Conservation (phyloP, 257 asterid genomes). For the Solanum chiquidenum region DNA sequence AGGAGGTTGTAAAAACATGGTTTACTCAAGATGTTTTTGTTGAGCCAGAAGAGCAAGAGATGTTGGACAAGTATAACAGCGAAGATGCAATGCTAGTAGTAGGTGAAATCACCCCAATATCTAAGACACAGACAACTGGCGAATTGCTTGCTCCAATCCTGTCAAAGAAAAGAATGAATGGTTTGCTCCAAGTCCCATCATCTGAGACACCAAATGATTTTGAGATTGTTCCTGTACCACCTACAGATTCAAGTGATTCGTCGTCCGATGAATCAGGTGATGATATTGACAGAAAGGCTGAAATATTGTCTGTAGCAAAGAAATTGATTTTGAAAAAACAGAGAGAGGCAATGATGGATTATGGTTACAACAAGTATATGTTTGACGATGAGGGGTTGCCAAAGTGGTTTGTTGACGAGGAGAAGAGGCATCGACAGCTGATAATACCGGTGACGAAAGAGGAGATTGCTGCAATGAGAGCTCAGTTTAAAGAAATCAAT, state of each 20-base stretch:
- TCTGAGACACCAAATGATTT: constrained; percentile 32
- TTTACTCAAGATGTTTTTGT: too few relatives aligned
- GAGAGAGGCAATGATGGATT: constrained; percentile 71
- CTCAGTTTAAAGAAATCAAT: constrained; percentile 65
- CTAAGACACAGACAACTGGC: constrained; percentile 9
- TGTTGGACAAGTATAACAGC: neutral
- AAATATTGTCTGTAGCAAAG: constrained; percentile 64
- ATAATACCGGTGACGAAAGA: constrained; percentile 69
- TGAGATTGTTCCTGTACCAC: constrained; percentile 78
- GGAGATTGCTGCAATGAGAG: constrained; percentile 65
- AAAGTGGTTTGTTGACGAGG: constrained; percentile 74
- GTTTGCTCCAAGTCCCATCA: neutral
- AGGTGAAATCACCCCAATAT: neutral
- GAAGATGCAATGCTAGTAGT: constrained; percentile 61
- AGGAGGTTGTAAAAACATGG: too few relatives aligned
- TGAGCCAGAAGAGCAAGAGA: too few relatives aligned
- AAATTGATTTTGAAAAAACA: constrained; percentile 66
- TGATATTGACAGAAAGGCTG: constrained; percentile 44
- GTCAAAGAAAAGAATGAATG: neutral
- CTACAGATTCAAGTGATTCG: constrained; percentile 55
- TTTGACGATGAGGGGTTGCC: constrained; percentile 70
- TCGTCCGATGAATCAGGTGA: constrained; percentile 32
- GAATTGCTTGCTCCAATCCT: neutral
- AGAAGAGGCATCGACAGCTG: constrained; percentile 50
- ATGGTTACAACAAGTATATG: constrained; percentile 80